These are phyloP conservation scores for Penicillium odoratum DNA, from an alignment of 495 filamentous ascomycete species.

Conservation along the genomic window DNA sequence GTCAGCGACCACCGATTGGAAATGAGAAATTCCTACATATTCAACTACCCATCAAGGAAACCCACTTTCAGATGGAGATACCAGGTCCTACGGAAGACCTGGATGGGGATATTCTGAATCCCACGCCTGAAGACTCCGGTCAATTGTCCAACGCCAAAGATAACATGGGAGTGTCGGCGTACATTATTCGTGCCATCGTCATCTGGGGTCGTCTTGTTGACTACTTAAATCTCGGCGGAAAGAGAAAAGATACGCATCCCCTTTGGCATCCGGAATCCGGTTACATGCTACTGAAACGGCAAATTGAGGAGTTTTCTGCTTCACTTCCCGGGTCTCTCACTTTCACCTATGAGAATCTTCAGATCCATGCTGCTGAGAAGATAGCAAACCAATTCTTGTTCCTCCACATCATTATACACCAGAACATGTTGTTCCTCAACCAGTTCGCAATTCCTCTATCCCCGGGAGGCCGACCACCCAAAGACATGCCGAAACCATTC, in stretches of 20 bases:
- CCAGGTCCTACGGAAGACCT: conserved; percentile 85
- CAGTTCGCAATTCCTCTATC: conserved; percentile 79
- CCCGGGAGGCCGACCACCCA: conserved; percentile 63
- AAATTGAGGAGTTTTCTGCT: conserved; percentile 68
- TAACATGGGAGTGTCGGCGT: conserved; percentile 94
- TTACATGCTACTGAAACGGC: conserved; percentile 67
- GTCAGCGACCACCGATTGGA: conserved; percentile 88
- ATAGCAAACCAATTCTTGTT: conserved; percentile 94
- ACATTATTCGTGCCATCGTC: conserved; percentile 82
- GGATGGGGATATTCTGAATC: conserved; percentile 68
- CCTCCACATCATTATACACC: conserved; percentile 83
- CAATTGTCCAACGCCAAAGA: conserved; percentile 67
- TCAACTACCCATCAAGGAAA: conserved; percentile 87
- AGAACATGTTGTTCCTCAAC: conserved; percentile 88
- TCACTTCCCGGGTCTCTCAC: conserved; percentile 67
- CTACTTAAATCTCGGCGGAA: conserved; percentile 89
- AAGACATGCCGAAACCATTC: conserved; percentile 78
- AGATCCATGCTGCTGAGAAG: conserved; percentile 77
- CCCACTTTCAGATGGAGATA: conserved; percentile 87
- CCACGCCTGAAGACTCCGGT: conserved; percentile 59
- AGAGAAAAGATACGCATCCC: conserved; percentile 70
- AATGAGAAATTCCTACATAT: conserved; percentile 86
- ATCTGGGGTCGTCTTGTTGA: conserved; percentile 89
- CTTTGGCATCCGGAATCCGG: conserved; percentile 82
- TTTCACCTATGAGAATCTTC: conserved; percentile 81